These are phyloP conservation scores for Syzygium grande DNA, from an alignment of 345 rosid genomes.

Conservation along the genomic window DNA sequence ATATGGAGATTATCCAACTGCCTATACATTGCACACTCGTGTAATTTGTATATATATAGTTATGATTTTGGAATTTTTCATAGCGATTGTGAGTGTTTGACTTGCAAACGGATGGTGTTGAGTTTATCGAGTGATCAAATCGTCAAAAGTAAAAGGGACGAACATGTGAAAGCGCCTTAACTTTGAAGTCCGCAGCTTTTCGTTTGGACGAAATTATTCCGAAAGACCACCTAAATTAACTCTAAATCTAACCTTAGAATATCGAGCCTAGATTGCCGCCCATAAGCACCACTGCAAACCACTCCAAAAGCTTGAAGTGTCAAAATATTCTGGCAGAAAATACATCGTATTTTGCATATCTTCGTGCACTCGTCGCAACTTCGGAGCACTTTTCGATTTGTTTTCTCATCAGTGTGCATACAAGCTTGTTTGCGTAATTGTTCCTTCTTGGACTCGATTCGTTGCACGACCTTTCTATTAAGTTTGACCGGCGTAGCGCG, in stretches of 20 bases:
- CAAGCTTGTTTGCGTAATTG: not conserved
- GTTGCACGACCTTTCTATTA: not conserved
- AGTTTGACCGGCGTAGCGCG: not conserved
- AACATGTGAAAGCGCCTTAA: not conserved
- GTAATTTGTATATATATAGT: no score
- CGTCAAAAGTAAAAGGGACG: not conserved
- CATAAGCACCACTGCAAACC: not conserved
- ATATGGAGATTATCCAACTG: not conserved
- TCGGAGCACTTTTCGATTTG: not conserved
- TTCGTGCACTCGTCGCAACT: not conserved
- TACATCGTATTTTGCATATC: not conserved
- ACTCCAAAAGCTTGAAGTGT: not conserved
- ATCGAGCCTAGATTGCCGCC: no score
- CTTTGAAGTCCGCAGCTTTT: not conserved
- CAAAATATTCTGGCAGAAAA: not conserved
- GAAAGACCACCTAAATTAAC: rapidly evolving
- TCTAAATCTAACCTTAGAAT: not conserved
- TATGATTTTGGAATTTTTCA: not conserved
- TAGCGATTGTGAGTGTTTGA: not conserved
- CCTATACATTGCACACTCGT: no score
- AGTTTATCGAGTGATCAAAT: not conserved
- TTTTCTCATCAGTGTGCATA: not conserved
- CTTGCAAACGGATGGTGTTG: rapidly evolving
- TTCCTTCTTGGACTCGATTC: not conserved
- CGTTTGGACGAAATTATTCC: not conserved